These are phyloP conservation scores for Trichoderma asperellum DNA, from an alignment of 2,329 filamentous ascomycete species.

Conservation along the genomic window DNA sequence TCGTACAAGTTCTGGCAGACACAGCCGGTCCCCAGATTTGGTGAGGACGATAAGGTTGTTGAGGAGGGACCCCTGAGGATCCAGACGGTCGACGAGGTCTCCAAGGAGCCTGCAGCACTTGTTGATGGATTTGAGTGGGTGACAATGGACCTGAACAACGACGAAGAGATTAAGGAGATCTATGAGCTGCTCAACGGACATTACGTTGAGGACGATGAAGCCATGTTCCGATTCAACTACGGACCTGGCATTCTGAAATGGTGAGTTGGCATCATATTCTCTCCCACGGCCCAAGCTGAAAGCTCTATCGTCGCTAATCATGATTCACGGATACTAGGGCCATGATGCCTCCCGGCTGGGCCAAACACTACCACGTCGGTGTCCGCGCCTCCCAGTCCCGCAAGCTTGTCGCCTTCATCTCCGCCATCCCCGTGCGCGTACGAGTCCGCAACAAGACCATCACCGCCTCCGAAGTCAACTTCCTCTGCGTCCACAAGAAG, in stretches of 20 bases:
- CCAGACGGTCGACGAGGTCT: constrained; percentile 76
- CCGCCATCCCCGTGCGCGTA: constrained; percentile 83
- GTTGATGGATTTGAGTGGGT: constrained; percentile 92
- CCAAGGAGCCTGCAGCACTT: constrained; percentile 75
- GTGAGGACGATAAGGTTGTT: constrained; percentile 57
- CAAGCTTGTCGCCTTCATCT: constrained; percentile 94
- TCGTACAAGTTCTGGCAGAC: constrained; percentile 99
- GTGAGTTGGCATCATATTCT: constrained; percentile 51
- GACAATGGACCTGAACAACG: constrained; percentile 80
- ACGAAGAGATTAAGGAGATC: constrained; percentile 81
- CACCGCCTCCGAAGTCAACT: constrained; percentile 91
- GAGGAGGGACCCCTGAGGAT: constrained; percentile 84
- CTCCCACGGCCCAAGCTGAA: too few species aligned
- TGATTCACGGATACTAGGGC: constrained; percentile 62
- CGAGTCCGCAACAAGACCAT: constrained; percentile 77
- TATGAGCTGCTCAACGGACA: constrained; percentile 90
- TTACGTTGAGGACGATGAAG: constrained; percentile 96
- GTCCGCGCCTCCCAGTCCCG: constrained; percentile 81
- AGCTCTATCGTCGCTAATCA: neutral
- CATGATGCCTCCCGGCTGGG: constrained; percentile 92
- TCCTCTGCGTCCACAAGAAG: constrained; percentile 98
- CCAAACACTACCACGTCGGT: constrained; percentile 91
- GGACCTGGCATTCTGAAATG: constrained; percentile 86
- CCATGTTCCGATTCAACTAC: constrained; percentile 98
- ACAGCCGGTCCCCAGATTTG: constrained; percentile 89